Evolutionary conservation across 2,329 filamentous ascomycete genomes (phyloP), one percentile per base, ranked within the genome.

Genomic region (Hysterium pulicare): DNA sequence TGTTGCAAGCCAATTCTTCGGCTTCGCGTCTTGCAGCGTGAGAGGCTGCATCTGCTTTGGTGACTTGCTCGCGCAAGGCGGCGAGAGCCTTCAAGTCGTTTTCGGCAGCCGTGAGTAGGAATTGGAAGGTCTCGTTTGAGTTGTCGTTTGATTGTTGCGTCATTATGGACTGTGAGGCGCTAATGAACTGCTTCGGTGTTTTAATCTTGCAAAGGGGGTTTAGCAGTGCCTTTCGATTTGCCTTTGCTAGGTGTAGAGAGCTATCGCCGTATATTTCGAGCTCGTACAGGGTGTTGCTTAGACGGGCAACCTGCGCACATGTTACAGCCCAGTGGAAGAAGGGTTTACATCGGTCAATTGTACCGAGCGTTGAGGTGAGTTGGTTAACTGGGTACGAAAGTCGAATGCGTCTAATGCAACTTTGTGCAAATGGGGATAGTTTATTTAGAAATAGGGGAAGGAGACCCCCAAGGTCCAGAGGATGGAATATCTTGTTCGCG

Each of bases 281-380:
- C 4, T 43, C n/a, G 4, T 30, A 40, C 11, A 58, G 31, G 0
- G 45, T 42, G 5, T 35, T 37, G 16, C 40, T 42, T 2, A 61
- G 44, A 10, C 45, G 46, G 3, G 54, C 53, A 13, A 57, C 33
- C 28, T 61, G 56, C 8, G 56, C 55, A 33, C 58, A 61, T 1
- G 55, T 57, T 3, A 59, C 31, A 2, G 51, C 51, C 58, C 56
- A 59, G 24, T 56, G 44, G 33, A 59, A 53, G 2, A 45, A 44
- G 2, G 40, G 31, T 9, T 38, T 42, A 1, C 41, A 47, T 2
- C 40, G 38, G 26, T 39, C 26, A n/a, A 4, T 50, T 36, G 20
- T 26, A 24, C 3, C 10, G 24, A 24, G 35, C 19, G 22, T 33
- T 30, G 16, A 35, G 42, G 16, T 33, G 9, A 6, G 35, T 20